phyloP scores from a whole-genome alignment of 345 rosid species.

The Sapria himalayana region DNA sequence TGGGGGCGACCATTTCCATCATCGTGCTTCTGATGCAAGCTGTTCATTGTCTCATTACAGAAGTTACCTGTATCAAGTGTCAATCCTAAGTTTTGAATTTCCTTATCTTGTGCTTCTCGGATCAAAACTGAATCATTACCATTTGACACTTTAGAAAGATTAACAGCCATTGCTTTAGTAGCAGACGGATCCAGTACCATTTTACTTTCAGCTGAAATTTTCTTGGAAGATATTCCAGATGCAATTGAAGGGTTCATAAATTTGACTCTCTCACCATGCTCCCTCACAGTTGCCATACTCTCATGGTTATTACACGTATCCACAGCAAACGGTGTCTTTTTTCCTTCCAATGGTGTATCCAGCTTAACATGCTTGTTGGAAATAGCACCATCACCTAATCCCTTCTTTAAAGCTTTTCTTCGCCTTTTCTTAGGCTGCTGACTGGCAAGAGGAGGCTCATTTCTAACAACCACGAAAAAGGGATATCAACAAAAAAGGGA shows the following conservation, averaged over 20 bases:
- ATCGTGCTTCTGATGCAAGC: slow-evolving; percentile 22
- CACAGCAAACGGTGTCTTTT: slow-evolving; percentile 15
- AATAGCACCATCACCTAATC: slow-evolving; percentile 17
- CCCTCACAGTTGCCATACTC: slow-evolving; percentile 15
- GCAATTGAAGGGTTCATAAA: slow-evolving; percentile 21
- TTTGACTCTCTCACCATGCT: slow-evolving; percentile 16
- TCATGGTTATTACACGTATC: slow-evolving; percentile 16
- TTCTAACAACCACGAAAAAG: slow-evolving; percentile 19
- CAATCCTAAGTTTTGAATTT: slow-evolving; percentile 27
- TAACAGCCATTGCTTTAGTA: too few species aligned
- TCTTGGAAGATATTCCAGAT: slow-evolving; percentile 25
- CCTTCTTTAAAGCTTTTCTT: slow-evolving; percentile 44
- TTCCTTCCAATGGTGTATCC: slow-evolving; percentile 22
- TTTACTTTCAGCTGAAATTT: slow-evolving; percentile 34
- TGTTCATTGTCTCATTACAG: too few species aligned
- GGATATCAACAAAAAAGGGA: slow-evolving; percentile 6
- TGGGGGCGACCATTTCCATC: slow-evolving; percentile 35
- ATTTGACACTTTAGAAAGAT: slow-evolving; percentile 21
- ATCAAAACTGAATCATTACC: slow-evolving; percentile 19
- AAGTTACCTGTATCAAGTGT: slow-evolving; percentile 30
- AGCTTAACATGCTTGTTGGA: slow-evolving; percentile 37
- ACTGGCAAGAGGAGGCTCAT: slow-evolving; percentile 32
- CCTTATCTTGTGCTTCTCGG: slow-evolving; percentile 24
- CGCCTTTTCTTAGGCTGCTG: slow-evolving; percentile 66
- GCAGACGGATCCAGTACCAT: slow-evolving; percentile 19